phyloP scores from a whole-genome alignment of 1,284 basidiomycete genomes.

The Leccinum griseonigrum region DNA sequence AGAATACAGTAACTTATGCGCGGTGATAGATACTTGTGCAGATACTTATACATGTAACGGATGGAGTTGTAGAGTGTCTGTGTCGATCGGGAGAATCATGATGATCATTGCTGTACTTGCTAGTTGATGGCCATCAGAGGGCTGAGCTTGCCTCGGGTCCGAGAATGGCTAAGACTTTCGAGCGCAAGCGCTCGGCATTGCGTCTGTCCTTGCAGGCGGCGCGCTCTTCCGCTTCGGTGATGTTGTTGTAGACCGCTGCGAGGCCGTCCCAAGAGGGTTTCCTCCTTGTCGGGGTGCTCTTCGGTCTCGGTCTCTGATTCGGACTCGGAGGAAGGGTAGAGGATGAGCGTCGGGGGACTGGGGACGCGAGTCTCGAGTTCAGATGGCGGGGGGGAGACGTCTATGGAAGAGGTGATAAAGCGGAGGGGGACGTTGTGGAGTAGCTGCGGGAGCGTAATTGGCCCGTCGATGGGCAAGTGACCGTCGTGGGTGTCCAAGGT shows the following conservation, averaged over 20 bases:
- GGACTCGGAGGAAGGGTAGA: not conserved
- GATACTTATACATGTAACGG: not conserved
- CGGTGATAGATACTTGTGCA: not conserved
- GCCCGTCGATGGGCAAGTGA: not conserved
- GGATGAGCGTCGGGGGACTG: not conserved
- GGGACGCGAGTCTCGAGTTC: not conserved
- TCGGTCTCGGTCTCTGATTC: not conserved
- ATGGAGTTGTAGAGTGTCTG: not conserved
- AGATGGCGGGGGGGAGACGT: not conserved
- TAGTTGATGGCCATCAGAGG: not conserved
- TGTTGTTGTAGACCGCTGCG: not conserved
- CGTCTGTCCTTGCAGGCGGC: constrained; percentile 14
- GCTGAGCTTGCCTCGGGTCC: not conserved
- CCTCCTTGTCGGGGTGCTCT: not conserved
- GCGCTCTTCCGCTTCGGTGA: constrained; percentile 5
- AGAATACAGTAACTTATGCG: not conserved
- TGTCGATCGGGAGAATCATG: not conserved
- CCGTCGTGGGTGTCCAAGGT: not conserved
- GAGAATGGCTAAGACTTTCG: constrained; percentile 7
- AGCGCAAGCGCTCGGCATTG: constrained; percentile 11
- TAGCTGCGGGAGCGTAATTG: constrained; percentile 12
- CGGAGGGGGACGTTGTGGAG: not conserved
- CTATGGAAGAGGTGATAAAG: not conserved
- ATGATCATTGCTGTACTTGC: not conserved
- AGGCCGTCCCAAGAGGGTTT: not conserved